Evolutionary conservation across 805 yeast genomes (phyloP).

Genomic region (Pichia insulana): DNA sequence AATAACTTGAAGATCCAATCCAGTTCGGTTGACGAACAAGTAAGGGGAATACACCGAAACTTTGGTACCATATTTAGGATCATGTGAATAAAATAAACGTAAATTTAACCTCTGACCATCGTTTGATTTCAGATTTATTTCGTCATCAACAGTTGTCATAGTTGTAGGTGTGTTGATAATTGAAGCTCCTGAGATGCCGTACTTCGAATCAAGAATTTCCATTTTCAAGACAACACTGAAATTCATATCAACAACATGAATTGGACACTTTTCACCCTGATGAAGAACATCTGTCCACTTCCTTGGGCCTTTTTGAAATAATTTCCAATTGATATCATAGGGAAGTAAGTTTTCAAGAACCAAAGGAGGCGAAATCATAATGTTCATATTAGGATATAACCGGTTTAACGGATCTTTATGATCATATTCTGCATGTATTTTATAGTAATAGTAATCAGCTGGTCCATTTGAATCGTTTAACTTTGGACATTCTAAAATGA

Average conservation of each 20-base stretch:
- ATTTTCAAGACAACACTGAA: conserved; percentile 53
- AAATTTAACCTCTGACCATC: conserved; percentile 65
- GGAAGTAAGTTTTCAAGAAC: conserved; percentile 82
- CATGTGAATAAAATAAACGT: conserved; percentile 51
- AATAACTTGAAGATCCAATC: conserved; percentile 51
- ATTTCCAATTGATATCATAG: conserved; percentile 61
- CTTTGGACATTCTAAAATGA: conserved; percentile 51
- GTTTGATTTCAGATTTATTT: conserved; percentile 39
- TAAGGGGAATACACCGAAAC: conserved; percentile 79
- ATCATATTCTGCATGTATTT: conserved; percentile 59
- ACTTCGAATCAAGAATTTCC: conserved; percentile 53
- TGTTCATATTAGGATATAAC: conserved; percentile 76
- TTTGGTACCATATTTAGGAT: conserved; percentile 48
- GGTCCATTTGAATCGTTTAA: conserved; percentile 24
- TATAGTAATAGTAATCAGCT: conserved; percentile 42
- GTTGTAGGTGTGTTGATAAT: conserved; percentile 50
- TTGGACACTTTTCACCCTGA: conserved; percentile 59
- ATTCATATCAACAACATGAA: conserved; percentile 72
- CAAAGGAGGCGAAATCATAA: conserved; percentile 76
- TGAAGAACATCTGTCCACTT: conserved; percentile 58
- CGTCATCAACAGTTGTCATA: conserved; percentile 26
- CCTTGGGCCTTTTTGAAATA: conserved; percentile 66
- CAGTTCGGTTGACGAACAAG: conserved; percentile 73
- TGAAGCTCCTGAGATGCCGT: conserved; percentile 60
- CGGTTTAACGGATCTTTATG: conserved; percentile 59